Conservation (phyloP, 2,329 filamentous ascomycete genomes). For the Fusarium subglutinans region DNA sequence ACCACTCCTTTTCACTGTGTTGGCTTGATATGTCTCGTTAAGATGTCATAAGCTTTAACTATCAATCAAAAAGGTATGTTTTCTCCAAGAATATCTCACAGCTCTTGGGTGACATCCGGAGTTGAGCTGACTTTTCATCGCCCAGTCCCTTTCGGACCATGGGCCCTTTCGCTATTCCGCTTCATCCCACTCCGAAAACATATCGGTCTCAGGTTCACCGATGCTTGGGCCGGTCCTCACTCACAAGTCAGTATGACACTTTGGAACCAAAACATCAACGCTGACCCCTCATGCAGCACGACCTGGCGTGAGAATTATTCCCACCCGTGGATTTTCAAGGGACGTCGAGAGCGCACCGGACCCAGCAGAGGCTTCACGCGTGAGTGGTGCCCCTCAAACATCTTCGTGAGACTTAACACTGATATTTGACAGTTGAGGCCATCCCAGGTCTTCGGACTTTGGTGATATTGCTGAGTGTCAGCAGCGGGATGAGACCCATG, state of each 20-base stretch:
- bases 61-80: not conserved
- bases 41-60: not conserved
- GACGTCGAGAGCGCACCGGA: not conserved
- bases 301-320: too few relatives aligned
- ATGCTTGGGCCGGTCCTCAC: not conserved
- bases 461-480: not conserved
- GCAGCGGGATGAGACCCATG: not conserved
- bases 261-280: not conserved
- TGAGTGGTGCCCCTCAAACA: not conserved
- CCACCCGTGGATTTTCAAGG: too few relatives aligned
- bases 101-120: not conserved
- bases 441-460: not conserved
- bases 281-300: not conserved
- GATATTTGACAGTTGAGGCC: not conserved
- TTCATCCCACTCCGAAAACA: too few relatives aligned
- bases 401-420: not conserved
- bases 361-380: not conserved
- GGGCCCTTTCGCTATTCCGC: not conserved
- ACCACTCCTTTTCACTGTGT: not conserved
- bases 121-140: not conserved
- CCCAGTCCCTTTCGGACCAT: not conserved
- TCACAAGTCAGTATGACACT: not conserved
- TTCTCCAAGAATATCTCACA: not conserved
- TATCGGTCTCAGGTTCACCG: not conserved
- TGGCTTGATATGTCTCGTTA: not conserved